Evolutionary conservation across 345 rosid genomes (phyloP).

Genomic region (Murraya paniculata): DNA sequence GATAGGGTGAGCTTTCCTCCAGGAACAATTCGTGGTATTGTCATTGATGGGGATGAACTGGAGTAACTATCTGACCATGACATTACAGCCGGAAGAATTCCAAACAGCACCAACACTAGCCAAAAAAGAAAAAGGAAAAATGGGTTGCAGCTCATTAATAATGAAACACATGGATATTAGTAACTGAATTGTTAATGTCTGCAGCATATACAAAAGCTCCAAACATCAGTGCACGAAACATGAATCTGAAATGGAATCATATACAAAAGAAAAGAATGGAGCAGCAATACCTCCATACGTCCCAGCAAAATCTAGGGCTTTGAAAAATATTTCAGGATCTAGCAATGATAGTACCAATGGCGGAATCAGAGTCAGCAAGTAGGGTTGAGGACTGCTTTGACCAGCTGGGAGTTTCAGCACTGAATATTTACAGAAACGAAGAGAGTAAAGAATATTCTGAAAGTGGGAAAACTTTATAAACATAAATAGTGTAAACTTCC

Average conservation of each 20-base stretch:
- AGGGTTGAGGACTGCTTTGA: slow-evolving; percentile 58
- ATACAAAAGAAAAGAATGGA: too few relatives aligned
- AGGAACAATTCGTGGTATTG: slow-evolving; percentile 51
- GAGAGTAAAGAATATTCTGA: background rate
- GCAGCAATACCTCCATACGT: slow-evolving; percentile 74
- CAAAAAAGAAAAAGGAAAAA: background rate
- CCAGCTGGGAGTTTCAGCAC: slow-evolving; percentile 70
- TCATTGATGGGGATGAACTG: slow-evolving; percentile 30
- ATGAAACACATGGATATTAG: too few relatives aligned
- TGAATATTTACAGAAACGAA: slow-evolving; percentile 19
- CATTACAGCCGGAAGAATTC: slow-evolving; percentile 90
- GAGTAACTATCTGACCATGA: slow-evolving; percentile 88
- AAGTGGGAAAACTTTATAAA: too few relatives aligned
- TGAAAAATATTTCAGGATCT: slow-evolving; percentile 91
- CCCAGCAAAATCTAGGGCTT: slow-evolving; percentile 93
- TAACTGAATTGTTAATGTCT: too few relatives aligned
- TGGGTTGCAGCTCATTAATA: background rate
- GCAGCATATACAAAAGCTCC: too few relatives aligned
- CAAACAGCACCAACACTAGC: slow-evolving; percentile 72
- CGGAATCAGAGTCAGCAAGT: slow-evolving; percentile 73
- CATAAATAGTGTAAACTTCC: too few relatives aligned
- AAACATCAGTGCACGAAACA: too few relatives aligned
- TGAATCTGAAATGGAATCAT: background rate
- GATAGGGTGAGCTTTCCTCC: slow-evolving; percentile 72
- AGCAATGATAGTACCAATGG: slow-evolving; percentile 66